Evolutionary conservation across 2,329 filamentous ascomycete species (phyloP).

Genomic region (Aureobasidium sp.): DNA sequence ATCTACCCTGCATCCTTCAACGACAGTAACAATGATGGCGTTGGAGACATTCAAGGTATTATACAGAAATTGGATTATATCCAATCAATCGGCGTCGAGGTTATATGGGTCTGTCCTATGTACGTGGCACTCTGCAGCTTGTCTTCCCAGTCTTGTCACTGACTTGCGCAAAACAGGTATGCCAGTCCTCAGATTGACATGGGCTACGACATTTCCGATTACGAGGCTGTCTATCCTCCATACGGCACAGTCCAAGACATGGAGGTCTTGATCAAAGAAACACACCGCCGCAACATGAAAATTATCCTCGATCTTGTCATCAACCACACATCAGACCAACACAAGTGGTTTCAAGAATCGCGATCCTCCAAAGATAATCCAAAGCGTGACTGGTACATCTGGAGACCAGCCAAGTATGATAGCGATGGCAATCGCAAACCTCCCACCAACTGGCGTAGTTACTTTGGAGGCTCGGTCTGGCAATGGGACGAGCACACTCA

Average conservation of each 20-base stretch:
- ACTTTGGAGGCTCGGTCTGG: slow-evolving; percentile 56
- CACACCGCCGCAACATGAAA: slow-evolving; percentile 58
- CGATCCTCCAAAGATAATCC: slow-evolving; percentile 42
- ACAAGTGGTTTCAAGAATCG: slow-evolving; percentile 54
- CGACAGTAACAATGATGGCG: slow-evolving; percentile 51
- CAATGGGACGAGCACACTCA: slow-evolving; percentile 63
- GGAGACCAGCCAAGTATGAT: slow-evolving; percentile 38
- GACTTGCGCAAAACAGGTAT: slow-evolving; percentile 27
- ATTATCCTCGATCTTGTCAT: slow-evolving; percentile 70
- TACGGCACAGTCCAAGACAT: slow-evolving; percentile 64
- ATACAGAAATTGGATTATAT: slow-evolving; percentile 57
- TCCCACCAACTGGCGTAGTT: slow-evolving; percentile 67
- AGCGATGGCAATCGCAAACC: slow-evolving; percentile 55
- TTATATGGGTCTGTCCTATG: slow-evolving; percentile 48
- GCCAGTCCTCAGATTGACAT: slow-evolving; percentile 57
- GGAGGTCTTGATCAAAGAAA: slow-evolving; percentile 53
- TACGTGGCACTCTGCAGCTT: not conserved
- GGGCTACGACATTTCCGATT: slow-evolving; percentile 65
- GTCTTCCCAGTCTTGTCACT: not conserved
- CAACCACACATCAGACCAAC: slow-evolving; percentile 65
- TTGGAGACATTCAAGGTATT: slow-evolving; percentile 58
- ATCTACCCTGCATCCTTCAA: slow-evolving; percentile 42
- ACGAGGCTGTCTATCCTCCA: slow-evolving; percentile 56
- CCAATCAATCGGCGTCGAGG: slow-evolving; percentile 53
- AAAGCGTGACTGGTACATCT: slow-evolving; percentile 52